Conservation (phyloP, 2,329 filamentous ascomycete genomes). For the Cryphonectria naterciae region DNA sequence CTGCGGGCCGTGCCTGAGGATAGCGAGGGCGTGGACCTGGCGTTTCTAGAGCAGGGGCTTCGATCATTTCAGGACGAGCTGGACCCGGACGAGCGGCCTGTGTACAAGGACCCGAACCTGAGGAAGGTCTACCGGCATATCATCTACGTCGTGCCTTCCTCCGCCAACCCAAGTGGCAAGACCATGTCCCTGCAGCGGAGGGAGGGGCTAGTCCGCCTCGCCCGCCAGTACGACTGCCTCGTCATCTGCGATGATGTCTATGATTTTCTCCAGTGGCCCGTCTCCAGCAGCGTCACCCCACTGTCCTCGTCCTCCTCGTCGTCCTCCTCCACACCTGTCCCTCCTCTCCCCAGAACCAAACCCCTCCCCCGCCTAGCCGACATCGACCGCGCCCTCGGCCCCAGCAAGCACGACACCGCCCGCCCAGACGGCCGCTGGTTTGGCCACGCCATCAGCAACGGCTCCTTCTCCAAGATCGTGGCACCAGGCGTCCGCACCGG, state of each 20-base stretch:
- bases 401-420: slow-evolving; percentile 37
- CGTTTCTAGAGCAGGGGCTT: slow-evolving; percentile 57
- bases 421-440: slow-evolving; percentile 56
- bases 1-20: slow-evolving; percentile 76
- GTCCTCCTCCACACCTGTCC: slow-evolving; percentile 33
- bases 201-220: slow-evolving; percentile 71
- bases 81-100: slow-evolving; percentile 26
- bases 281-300: slow-evolving; percentile 25
- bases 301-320: background rate
- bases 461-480: slow-evolving; percentile 85
- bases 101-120: slow-evolving; percentile 56
- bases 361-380: slow-evolving; percentile 79
- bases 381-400: slow-evolving; percentile 71
- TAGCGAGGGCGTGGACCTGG: slow-evolving; percentile 74
- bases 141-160: slow-evolving; percentile 87
- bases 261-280: slow-evolving; percentile 83
- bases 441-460: slow-evolving; percentile 83
- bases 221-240: slow-evolving; percentile 79
- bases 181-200: slow-evolving; percentile 76
- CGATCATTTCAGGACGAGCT: slow-evolving; percentile 36
- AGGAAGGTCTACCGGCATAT: slow-evolving; percentile 84
- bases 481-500: slow-evolving; percentile 82
- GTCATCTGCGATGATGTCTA: slow-evolving; percentile 92
- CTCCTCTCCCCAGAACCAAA: slow-evolving; percentile 40
- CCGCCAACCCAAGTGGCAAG: slow-evolving; percentile 84